Percentiles rank a stretch among this genome's conserved stretches.
phyloP scores from a whole-genome alignment of 768 basidiomycete genomes.

The Russula sp. region DNA sequence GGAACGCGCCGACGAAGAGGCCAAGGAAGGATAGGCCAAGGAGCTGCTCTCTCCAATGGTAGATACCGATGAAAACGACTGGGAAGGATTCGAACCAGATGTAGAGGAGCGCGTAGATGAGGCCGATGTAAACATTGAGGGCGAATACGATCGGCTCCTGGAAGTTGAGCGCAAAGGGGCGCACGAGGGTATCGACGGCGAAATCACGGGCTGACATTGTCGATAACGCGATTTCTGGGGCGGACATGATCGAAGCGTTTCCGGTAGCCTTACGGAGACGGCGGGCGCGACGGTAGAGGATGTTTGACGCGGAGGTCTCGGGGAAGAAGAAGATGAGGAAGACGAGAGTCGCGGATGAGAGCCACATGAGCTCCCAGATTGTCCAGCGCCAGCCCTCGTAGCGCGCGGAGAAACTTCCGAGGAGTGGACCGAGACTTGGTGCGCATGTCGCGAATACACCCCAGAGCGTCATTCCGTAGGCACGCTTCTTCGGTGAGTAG shows the following conservation, averaged over 20 bases:
- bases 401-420: conserved; percentile 39
- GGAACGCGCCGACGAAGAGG: conserved; percentile 20
- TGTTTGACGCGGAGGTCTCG: conserved; percentile 35
- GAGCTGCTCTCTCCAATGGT: conserved; percentile 37
- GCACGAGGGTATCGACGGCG: conserved; percentile 34
- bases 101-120: conserved; percentile 38
- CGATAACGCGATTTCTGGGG: conserved; percentile 33
- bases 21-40: conserved; percentile 38
- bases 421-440: conserved; percentile 37
- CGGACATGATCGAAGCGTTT: conserved; percentile 34
- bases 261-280: conserved; percentile 37
- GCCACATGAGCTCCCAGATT: conserved; percentile 39
- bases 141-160: conserved; percentile 37
- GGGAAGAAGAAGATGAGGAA: conserved; percentile 37
- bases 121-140: conserved; percentile 37
- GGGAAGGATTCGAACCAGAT: conserved; percentile 40
- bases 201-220: conserved; percentile 29
- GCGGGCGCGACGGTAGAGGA: conserved; percentile 36
- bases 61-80: conserved; percentile 38
- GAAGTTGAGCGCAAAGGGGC: conserved; percentile 36
- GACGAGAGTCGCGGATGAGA: conserved; percentile 34
- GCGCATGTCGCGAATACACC: conserved; percentile 35
- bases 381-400: conserved; percentile 39
- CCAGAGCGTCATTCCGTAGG: conserved; percentile 35
- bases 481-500: conserved; percentile 32